phyloP scores from a whole-genome alignment of 768 basidiomycete genomes.

The Cyathus striatus region DNA sequence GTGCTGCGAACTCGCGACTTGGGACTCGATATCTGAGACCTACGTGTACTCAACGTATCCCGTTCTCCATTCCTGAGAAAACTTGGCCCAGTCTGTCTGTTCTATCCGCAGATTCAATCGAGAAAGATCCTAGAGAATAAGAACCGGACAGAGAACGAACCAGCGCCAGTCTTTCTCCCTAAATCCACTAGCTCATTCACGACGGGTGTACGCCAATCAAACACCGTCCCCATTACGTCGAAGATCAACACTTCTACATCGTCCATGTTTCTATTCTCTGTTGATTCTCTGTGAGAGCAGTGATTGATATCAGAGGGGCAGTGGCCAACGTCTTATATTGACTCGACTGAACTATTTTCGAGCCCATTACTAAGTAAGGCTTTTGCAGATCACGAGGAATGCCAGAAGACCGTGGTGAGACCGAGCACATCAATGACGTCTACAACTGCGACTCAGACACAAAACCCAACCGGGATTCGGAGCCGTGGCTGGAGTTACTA shows the following conservation, averaged over 20 bases:
- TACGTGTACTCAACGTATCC: slow-evolving; percentile 47
- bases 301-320: too few species aligned
- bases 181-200: slow-evolving; percentile 22
- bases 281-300: too few species aligned
- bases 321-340: too few species aligned
- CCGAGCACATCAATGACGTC: too few species aligned
- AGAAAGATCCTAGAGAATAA: neutral
- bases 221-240: slow-evolving; percentile 47
- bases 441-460: too few species aligned
- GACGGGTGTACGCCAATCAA: slow-evolving; percentile 37
- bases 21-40: slow-evolving; percentile 8
- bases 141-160: slow-evolving; percentile 9
- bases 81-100: slow-evolving; percentile 35
- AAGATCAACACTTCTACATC: slow-evolving; percentile 39
- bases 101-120: slow-evolving; percentile 5
- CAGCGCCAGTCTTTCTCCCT: slow-evolving; percentile 21
- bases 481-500: too few species aligned
- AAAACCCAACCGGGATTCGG: too few species aligned
- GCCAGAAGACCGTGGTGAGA: too few species aligned
- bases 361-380: too few species aligned
- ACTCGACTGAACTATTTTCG: too few species aligned
- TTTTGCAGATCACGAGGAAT: too few species aligned
- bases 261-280: slow-evolving; percentile 12
- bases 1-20: neutral
- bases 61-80: slow-evolving; percentile 53